Conservation (phyloP, 345 rosid genomes). For the Gossypium australe region DNA sequence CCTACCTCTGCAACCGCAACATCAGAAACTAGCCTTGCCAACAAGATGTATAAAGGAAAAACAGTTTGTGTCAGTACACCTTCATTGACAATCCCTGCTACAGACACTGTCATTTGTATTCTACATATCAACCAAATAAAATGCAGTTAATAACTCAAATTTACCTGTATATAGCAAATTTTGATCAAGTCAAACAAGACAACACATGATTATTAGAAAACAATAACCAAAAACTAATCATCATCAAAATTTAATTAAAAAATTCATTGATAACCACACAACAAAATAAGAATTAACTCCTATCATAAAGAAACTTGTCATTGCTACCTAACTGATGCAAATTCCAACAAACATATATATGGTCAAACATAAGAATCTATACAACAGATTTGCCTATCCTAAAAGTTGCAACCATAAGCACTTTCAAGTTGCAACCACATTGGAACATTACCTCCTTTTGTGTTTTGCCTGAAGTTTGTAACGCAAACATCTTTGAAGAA, state of each 20-base stretch:
- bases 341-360: background rate
- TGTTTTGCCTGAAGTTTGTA: constrained; percentile 85
- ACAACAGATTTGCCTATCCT: background rate
- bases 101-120: constrained; percentile 67
- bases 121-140: constrained; percentile 37
- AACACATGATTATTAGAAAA: background rate
- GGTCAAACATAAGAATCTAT: background rate
- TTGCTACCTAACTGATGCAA: background rate
- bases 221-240: background rate
- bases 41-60: constrained; percentile 71
- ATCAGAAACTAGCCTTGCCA: constrained; percentile 74
- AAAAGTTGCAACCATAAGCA: background rate
- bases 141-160: constrained; percentile 21
- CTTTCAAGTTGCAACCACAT: background rate
- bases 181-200: constrained; percentile 10
- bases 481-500: constrained; percentile 79
- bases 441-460: constrained; percentile 54
- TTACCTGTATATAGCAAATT: constrained; percentile 1
- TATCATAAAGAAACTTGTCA: background rate
- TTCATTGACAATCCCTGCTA: constrained; percentile 45
- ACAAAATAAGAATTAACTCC: background rate
- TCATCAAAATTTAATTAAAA: background rate
- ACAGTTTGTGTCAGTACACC: constrained; percentile 45
- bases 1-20: constrained; percentile 58
- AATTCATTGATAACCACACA: background rate